Conservation (phyloP, 2,329 filamentous ascomycete genomes). For the Ascochyta rabiei region DNA sequence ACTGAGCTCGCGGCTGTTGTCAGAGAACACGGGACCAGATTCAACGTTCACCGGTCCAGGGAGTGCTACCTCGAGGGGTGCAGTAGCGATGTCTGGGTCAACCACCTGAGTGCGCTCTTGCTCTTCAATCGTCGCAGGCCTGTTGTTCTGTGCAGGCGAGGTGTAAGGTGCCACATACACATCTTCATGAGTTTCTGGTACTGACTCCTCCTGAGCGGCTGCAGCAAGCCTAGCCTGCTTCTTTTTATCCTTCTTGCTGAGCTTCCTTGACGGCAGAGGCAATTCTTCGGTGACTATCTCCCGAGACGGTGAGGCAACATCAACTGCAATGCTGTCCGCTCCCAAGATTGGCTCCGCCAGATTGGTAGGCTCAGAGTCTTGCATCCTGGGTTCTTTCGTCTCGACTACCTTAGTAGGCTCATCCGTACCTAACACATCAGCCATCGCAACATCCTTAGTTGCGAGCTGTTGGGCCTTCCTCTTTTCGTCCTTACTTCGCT, state of each 20-base stretch:
- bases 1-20: not conserved
- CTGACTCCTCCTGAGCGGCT: not conserved
- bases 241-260: slow-evolving; percentile 47
- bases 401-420: not conserved
- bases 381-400: not conserved
- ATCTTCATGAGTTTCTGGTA: not conserved
- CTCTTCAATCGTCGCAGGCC: not conserved
- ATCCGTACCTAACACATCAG: not conserved
- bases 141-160: not conserved
- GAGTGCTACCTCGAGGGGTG: not conserved
- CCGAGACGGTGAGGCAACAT: not conserved
- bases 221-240: slow-evolving; percentile 29
- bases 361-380: not conserved
- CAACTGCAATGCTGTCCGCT: not conserved
- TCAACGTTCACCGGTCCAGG: not conserved
- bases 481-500: slow-evolving; percentile 35
- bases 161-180: not conserved
- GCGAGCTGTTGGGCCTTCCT: slow-evolving; percentile 23
- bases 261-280: slow-evolving; percentile 20
- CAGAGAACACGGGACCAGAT: not conserved
- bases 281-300: slow-evolving; percentile 14
- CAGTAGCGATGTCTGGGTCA: not conserved
- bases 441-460: not conserved
- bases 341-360: not conserved
- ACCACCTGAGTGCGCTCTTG: not conserved